These are phyloP conservation scores for Rhynchospora pubera DNA, from an alignment of 176 grass and related monocot species.

Conservation along the genomic window DNA sequence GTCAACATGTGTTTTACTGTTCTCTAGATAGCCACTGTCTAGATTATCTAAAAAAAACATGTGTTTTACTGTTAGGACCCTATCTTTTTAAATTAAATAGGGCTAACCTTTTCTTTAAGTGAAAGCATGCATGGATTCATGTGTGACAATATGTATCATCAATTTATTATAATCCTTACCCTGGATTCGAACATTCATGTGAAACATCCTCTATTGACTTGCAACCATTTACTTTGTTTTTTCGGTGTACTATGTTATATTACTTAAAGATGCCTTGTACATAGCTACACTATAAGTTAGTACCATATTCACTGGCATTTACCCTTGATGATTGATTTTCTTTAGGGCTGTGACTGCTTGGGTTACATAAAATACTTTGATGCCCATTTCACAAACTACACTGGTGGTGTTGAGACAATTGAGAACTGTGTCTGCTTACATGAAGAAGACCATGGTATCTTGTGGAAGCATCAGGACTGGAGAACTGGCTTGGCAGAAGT, in stretches of 20 bases:
- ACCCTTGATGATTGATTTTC: not conserved
- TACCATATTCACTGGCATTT: not conserved
- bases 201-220: not conserved
- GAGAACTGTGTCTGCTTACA: constrained; percentile 99
- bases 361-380: constrained; percentile 99
- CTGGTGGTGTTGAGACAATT: constrained; percentile 93
- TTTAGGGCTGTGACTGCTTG: constrained; percentile 96
- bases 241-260: not conserved
- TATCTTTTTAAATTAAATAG: not conserved
- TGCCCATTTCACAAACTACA: constrained; percentile 97
- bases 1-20: not conserved
- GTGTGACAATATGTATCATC: not conserved
- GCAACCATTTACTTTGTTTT: not conserved
- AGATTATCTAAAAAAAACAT: too few relatives aligned
- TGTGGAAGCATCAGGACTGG: constrained; percentile 99
- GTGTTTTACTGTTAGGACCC: not conserved
- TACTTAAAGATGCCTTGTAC: not conserved
- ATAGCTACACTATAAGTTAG: not conserved
- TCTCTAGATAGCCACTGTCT: too few relatives aligned
- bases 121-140: not conserved
- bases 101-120: not conserved
- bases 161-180: too few relatives aligned
- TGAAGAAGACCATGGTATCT: constrained; percentile 97
- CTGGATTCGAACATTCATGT: not conserved
- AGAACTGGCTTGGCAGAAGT: constrained; percentile 98